Evolutionary conservation across 2,329 filamentous ascomycete species (phyloP).

Genomic region (Macrophomina tecta): DNA sequence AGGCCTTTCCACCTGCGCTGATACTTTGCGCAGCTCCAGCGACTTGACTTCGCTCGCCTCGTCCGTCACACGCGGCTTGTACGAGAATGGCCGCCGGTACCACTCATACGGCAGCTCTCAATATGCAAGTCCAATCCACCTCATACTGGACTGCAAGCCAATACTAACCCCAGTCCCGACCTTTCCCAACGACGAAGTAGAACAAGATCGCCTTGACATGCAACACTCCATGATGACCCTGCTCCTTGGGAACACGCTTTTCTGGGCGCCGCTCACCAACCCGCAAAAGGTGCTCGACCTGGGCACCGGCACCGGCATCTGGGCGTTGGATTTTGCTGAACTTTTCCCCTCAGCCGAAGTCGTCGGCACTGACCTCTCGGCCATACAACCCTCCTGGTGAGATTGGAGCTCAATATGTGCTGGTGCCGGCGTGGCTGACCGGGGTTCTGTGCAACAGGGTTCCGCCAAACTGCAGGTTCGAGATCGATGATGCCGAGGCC

Average conservation of each 20-base stretch:
- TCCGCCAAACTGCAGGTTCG: slow-evolving; percentile 35
- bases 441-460: slow-evolving; percentile 42
- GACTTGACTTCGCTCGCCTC: slow-evolving; percentile 32
- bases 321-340: slow-evolving; percentile 38
- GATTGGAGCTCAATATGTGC: neutral
- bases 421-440: neutral
- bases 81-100: slow-evolving; percentile 42
- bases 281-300: slow-evolving; percentile 34
- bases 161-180: slow-evolving; percentile 19
- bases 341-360: slow-evolving; percentile 38
- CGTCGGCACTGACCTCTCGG: slow-evolving; percentile 54
- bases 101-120: slow-evolving; percentile 42
- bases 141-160: slow-evolving; percentile 30
- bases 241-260: slow-evolving; percentile 26
- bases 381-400: slow-evolving; percentile 55
- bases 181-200: slow-evolving; percentile 30
- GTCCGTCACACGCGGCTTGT: slow-evolving; percentile 30
- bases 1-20: no score
- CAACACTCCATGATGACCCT: neutral
- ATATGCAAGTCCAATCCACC: slow-evolving; percentile 33
- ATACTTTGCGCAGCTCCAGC: neutral
- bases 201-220: slow-evolving; percentile 22
- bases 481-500: slow-evolving; percentile 42
- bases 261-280: slow-evolving; percentile 31
- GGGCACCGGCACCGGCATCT: slow-evolving; percentile 30